These are phyloP conservation scores for Astragalus glycyphyllos DNA, from an alignment of 306 rosid species.

Conservation along the genomic window DNA sequence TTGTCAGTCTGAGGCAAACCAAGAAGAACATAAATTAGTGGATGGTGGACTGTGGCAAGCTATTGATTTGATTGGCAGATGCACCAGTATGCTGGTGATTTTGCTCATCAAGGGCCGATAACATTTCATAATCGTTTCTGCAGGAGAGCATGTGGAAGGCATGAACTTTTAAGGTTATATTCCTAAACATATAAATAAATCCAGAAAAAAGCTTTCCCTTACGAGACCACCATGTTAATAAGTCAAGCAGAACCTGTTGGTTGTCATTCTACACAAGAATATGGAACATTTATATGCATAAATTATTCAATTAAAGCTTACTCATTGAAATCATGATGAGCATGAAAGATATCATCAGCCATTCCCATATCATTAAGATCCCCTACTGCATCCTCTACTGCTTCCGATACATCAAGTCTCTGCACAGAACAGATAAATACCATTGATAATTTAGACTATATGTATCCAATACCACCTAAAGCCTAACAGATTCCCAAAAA, in stretches of 20 bases:
- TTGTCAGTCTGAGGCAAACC: constrained; percentile 60
- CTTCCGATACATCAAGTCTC: constrained; percentile 85
- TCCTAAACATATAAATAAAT: neutral
- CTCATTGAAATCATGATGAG: constrained; percentile 78
- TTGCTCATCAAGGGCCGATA: constrained; percentile 80
- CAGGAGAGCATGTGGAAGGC: constrained; percentile 30
- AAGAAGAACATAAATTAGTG: constrained; percentile 42
- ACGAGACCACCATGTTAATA: no score
- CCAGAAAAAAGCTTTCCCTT: neutral
- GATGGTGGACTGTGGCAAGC: constrained; percentile 74
- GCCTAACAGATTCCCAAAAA: constrained; percentile 1
- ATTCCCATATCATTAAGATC: constrained; percentile 57
- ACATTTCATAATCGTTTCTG: constrained; percentile 85
- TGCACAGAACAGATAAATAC: constrained; percentile 50
- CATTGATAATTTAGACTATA: constrained; percentile 6
- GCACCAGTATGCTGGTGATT: constrained; percentile 91
- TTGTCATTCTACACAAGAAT: constrained; percentile 14
- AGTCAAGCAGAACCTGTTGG: no score
- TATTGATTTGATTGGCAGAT: constrained; percentile 68
- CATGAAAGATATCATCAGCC: constrained; percentile 49
- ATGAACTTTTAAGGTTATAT: neutral
- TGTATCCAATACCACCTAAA: neutral
- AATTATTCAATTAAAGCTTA: constrained; percentile 52
- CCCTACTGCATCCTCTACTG: constrained; percentile 70
- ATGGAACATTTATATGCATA: constrained; percentile 18